Base-by-base conservation (phyloP, 768 basidiomycete species). In the Hortiboletus flavorubellus region DNA sequence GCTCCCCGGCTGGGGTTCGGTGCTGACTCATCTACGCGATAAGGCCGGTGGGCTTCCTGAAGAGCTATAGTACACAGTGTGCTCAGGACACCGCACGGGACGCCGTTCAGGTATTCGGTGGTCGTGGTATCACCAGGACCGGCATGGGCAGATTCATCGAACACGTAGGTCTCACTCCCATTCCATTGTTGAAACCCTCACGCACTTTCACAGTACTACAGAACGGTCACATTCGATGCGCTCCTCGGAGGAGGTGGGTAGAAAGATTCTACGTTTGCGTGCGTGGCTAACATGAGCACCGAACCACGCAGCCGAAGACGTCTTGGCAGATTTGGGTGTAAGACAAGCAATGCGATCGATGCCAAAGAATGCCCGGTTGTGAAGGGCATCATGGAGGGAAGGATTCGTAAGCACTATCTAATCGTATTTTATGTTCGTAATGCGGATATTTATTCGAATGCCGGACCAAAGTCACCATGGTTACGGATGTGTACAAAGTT, bases 31-130 rank as follows among this genome's bases (percentile, higher is more conserved):
- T 37, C 23, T 52, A 26, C 31, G 2, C 46, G 30, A 47, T 54
- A 62, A 83, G 84, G 5, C 90, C 86, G 58, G 90, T 94, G 53
- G 91, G 78, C 6, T 78, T 94, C 60, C 70, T 92, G 62, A 94
- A 93, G 76, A 87, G 84, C 76, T 84, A 86, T 61, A 78, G 81
- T 34, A 93, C 93, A 4, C 79, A 82, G 35, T 80, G 80, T 15
- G 89, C 88, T 0, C 89, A 91, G 64, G 85, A 89, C 38, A 90
- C 90, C 16, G 87, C 90, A 15, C 78, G 81, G 54, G 91, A 93
- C 62, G 91, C 92, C 2, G 79, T 81, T 6, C 75, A 87, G 76
- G 81, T 93, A 59, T 93, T 92, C 59, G 91, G 92, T 60, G 93
- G 92, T 9, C 82, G 93, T 52, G 92, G 89, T 46, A 82, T 94